Base-by-base conservation (phyloP, 768 basidiomycete genomes). In the Phanerochaete sordida region DNA sequence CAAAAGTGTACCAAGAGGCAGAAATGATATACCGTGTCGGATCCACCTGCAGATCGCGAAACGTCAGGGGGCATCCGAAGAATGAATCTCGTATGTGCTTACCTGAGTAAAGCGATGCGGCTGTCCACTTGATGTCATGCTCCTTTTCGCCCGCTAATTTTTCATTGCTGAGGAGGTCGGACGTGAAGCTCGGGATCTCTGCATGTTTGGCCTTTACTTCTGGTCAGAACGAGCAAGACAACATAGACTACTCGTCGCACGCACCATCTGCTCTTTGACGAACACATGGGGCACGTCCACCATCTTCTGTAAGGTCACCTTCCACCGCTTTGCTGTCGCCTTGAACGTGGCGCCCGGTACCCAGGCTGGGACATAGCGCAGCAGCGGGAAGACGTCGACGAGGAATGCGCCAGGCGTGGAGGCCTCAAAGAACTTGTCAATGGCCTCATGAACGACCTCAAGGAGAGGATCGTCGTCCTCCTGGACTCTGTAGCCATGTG, bases 41-140 rank as follows among this genome's bases (percentile, higher is more conserved):
- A 72, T 28, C 73, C 79, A 24, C 71, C 76, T 46, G 58, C 1
- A 23, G 72, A 59, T 1, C 37, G 11, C 23, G n/a, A n/a, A 9
- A 39, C n/a, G 19, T 19, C 8, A 30, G 46, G 33, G 26, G 31
- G 45, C 37, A 28, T 24, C 28, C 23, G 15, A 23, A 3, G 16
- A 28, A 30, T 30, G 13, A 39, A n/a, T 12, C n/a, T n/a, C n/a
- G n/a, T 47, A 47, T 54, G 45, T 12, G 19, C 62, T 31, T 43
- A 63, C 65, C 62, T 19, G 62, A 57, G 26, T 67, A 65, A 26
- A 70, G 46, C 3, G 71, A 67, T n/a, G 63, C 58, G 27, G 71
- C 76, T 44, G 84, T 82, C 84, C 87, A 88, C 68, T 86, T 88
- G 59, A 90, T 74, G 61, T 83, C 79, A 52, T 78, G 72, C 61